Conservation (phyloP, 2,329 filamentous ascomycete genomes). For the Teratosphaeria viscida region DNA sequence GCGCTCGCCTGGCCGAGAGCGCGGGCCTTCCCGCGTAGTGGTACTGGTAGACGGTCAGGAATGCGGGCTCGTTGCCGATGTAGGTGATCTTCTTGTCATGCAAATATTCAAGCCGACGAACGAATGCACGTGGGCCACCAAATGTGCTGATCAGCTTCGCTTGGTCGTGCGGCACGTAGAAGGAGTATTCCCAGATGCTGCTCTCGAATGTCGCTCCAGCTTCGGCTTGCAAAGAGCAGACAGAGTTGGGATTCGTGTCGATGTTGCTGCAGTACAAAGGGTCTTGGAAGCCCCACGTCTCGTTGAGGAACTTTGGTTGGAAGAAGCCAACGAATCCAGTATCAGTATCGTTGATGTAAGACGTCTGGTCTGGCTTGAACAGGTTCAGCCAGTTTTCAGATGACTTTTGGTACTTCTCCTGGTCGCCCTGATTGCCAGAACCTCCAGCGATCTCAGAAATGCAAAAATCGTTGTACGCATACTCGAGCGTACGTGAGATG, state of each 20-base stretch:
- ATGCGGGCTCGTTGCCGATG: constrained; percentile 54
- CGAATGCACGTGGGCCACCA: constrained; percentile 48
- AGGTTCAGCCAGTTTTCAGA: constrained; percentile 63
- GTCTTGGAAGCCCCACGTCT: constrained; percentile 47
- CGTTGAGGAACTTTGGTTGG: constrained; percentile 45
- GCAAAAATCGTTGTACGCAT: constrained; percentile 57
- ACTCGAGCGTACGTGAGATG: constrained; percentile 38
- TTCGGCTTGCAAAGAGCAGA: constrained; percentile 43
- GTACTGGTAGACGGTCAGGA: constrained; percentile 46
- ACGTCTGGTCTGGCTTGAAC: constrained; percentile 51
- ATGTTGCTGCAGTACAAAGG: constrained; percentile 33
- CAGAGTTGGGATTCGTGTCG: constrained; percentile 1
- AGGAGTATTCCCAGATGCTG: constrained; percentile 58
- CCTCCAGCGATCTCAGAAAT: constrained; percentile 55
- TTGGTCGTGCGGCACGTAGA: constrained; percentile 57
- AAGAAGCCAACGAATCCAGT: constrained; percentile 56
- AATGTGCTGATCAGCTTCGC: constrained; percentile 38
- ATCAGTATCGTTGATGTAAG: constrained; percentile 45
- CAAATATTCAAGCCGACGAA: constrained; percentile 49
- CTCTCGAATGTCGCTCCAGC: constrained; percentile 57
- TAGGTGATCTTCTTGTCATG: constrained; percentile 47
- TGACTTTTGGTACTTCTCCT: constrained; percentile 49
- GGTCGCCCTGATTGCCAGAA: constrained; percentile 41
- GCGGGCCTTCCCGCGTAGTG: constrained; percentile 56
- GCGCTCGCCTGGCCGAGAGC: constrained; percentile 48